Conservation (phyloP, 768 basidiomycete genomes). For the Candolleomyces eurysporus region DNA sequence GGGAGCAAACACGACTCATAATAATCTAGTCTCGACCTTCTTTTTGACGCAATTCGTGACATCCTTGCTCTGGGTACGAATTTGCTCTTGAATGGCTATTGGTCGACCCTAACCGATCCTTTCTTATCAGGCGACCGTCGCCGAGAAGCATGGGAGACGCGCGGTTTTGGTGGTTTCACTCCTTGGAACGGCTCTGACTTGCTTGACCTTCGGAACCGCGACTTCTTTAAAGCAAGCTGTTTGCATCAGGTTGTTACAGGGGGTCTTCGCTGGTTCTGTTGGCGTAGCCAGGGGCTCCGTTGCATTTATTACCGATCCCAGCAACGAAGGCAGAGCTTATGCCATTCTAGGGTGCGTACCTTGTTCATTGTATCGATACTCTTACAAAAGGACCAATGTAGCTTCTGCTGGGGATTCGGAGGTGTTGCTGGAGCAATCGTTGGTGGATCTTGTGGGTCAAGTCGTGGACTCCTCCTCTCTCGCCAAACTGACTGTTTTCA, state of each 20-base stretch:
- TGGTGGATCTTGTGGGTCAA: slow-evolving; percentile 72
- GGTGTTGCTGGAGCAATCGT: slow-evolving; percentile 89
- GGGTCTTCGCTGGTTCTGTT: slow-evolving; percentile 90
- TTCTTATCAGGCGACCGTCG: slow-evolving; percentile 73
- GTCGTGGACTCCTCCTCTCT: background rate
- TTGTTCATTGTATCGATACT: slow-evolving; percentile 1
- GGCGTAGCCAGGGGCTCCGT: slow-evolving; percentile 93
- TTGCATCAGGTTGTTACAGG: slow-evolving; percentile 83
- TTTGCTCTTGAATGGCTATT: slow-evolving; percentile 7
- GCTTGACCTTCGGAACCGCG: slow-evolving; percentile 75
- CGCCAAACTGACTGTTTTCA: slow-evolving; percentile 21
- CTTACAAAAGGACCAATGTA: slow-evolving; percentile 24
- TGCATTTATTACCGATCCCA: slow-evolving; percentile 81
- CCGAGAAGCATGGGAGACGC: slow-evolving; percentile 86
- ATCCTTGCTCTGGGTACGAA: slow-evolving; percentile 82
- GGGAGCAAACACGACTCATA: slow-evolving; percentile 10
- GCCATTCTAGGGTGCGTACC: slow-evolving; percentile 76
- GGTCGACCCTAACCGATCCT: slow-evolving; percentile 10
- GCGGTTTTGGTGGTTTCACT: slow-evolving; percentile 83
- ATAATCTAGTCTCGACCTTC: slow-evolving; percentile 65
- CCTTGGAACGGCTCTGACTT: slow-evolving; percentile 80
- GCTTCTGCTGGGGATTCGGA: slow-evolving; percentile 95
- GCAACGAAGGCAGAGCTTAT: slow-evolving; percentile 94
- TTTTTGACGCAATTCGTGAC: slow-evolving; percentile 97
- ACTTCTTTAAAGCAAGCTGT: slow-evolving; percentile 78